Evolutionary conservation across 495 filamentous ascomycete genomes (phyloP).

Genomic region (Hypoxylon fragiforme): DNA sequence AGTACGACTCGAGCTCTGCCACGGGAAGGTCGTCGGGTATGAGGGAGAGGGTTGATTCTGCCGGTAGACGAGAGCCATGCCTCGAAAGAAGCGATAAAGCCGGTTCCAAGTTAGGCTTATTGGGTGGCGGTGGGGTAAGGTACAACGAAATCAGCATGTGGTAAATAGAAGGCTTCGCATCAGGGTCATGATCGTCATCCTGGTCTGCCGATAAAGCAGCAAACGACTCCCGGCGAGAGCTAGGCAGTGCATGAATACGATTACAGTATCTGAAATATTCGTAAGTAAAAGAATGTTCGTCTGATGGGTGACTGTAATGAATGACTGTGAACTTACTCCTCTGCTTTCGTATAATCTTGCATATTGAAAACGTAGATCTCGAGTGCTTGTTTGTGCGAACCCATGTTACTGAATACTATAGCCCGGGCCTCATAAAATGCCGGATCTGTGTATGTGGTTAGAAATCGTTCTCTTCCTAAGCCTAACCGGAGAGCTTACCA

Average conservation of each 20-base stretch:
- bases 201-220: constrained; percentile 10
- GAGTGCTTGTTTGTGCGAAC: constrained; percentile 88
- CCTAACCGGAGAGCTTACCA: constrained; percentile 53
- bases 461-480: neutral
- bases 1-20: constrained; percentile 83
- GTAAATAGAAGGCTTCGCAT: constrained; percentile 75
- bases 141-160: constrained; percentile 89
- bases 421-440: constrained; percentile 89
- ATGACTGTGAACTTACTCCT: constrained; percentile 66
- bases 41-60: constrained; percentile 77
- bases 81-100: constrained; percentile 85
- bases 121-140: constrained; percentile 75
- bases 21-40: constrained; percentile 82
- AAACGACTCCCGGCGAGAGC: constrained; percentile 25
- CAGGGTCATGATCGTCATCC: constrained; percentile 49
- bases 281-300: constrained; percentile 22
- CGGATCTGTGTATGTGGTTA: constrained; percentile 59
- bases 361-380: constrained; percentile 97
- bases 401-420: constrained; percentile 93
- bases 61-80: constrained; percentile 89
- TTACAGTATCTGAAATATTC: constrained; percentile 77
- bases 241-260: constrained; percentile 65
- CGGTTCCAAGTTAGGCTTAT: constrained; percentile 72
- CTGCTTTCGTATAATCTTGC: constrained; percentile 81
- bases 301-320: too few relatives aligned